Evolutionary conservation across 768 basidiomycete species (phyloP), one percentile per base, ranked within the genome.

Genomic region (Omphalotus guepiniiformis): DNA sequence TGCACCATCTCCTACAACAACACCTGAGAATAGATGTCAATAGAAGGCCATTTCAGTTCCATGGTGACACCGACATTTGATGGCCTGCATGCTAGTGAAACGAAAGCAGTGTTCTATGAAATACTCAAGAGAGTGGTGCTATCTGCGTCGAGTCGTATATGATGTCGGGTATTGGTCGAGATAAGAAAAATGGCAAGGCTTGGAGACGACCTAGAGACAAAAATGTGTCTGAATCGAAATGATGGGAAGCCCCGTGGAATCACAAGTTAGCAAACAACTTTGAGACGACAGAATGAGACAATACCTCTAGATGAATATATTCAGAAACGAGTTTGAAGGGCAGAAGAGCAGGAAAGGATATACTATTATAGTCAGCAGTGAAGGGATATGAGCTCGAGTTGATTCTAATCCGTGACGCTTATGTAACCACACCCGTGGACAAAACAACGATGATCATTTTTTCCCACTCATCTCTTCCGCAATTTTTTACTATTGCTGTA

Each of bases 1-100:
- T 50, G 94, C 94, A 81, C 94, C 94, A 75, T 97, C 94, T 62
- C 93, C 93, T 43, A 97, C 93, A 62, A 97, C 93, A 69, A 97
- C 93, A 77, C 93, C 93, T 95, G 40, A 35, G 53, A 60, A 56
- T 52, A 57, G 49, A 35, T 49, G 59, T 66, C 58, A 74, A 70
- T 61, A 55, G 50, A 48, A 54, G 42, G n/a, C 47, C 41, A 58
- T 46, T 42, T 48, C 47, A 41, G 46, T 39, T 30, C 42, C 52
- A 35, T 7, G 21, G 54, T 51, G 45, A n/a, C 47, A 70, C 82
- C 53, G 58, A 89, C 90, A 93, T 79, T 93, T 92, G 63, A 92
- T 93, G 63, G 89, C 86, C 75, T 92, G 88, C 89, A 92, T 92
- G 63, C 56, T 73, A 36, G 34, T 39, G 18, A 39, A 39, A 29